Evolutionary conservation across 768 basidiomycete genomes (phyloP), one percentile per base, ranked within the genome.

Genomic region (Tephrocybe sp.): DNA sequence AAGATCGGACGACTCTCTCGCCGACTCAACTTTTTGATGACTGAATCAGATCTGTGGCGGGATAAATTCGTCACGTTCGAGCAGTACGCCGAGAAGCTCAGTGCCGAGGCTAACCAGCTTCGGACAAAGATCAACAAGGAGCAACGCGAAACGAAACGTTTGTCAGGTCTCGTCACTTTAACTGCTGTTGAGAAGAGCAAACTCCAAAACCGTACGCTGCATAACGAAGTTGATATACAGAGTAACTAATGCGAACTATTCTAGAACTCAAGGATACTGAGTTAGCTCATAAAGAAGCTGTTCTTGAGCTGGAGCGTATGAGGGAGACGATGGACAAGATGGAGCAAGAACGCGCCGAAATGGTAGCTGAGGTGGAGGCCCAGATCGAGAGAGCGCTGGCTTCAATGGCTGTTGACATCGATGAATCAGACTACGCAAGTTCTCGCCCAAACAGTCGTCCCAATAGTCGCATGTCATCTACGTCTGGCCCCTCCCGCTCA

Each of bases 31-130:
- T 94, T 93, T 76, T 74, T 94, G 61, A 91, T 93, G 88, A 91
- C 90, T 1, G 91, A 93, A 68, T 85, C 84, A 4, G 90, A 93
- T 61, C 70, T 93, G 41, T 96, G 93, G 93, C 77, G 92, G 54
- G 88, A 93, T 69, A 95, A 94, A 64, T 96, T 96, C 60, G 89
- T 94, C 45, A 88, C 89, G 12, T 96, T 97, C 58, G 94, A 97
- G 67, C 86, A 88, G 67, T 94, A 95, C 64, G 93, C 94, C 7
- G 93, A 95, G 73, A 88, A 89, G 62, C 78, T 97, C 25, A 91
- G 89, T 59, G 78, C 76, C 15, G 94, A 97, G 68, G 93, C 93
- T 32, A 83, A 80, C 26, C 91, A 96, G 51, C 73, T 97, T 58
- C 78, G 92, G 57, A 68, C 81, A 24, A 94, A 92, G 74, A 93